Evolutionary conservation across 1,139 yeast genomes (phyloP), one percentile per base, ranked within the genome.

Genomic region (Suhomyces atakaporum): DNA sequence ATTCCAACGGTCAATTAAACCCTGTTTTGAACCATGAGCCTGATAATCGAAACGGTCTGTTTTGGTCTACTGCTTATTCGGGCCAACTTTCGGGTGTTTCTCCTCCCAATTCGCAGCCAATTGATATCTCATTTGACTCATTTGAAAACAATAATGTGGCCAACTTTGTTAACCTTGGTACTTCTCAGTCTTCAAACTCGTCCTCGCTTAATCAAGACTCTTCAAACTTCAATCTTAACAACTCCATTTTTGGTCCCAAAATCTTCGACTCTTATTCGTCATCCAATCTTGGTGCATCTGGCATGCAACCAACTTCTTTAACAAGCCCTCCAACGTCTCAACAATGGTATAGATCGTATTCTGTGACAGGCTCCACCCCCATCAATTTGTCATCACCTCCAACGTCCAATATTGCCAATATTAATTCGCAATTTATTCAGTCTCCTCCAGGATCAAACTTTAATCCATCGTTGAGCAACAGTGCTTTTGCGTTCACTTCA

Each of bases 51-150:
- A n/a, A n/a, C n/a, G n/a, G n/a, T n/a, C n/a, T n/a, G n/a, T n/a
- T n/a, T n/a, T n/a, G n/a, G n/a, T n/a, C n/a, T n/a, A n/a, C n/a
- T n/a, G n/a, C n/a, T n/a, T n/a, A n/a, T 12, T 22, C 12, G 24
- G n/a, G 11, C 11, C 24, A 10, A n/a, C n/a, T n/a, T 10, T 5
- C 24, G 6, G n/a, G 24, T 5, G 11, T 15, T 13, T 11, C 27
- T 4, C 33, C 33, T 7, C 28, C 39, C 4, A 31, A n/a, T 21
- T 38, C 55, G 13, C 46, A 48, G 33, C 51, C 53, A 11, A 43
- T 49, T 10, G 54, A 48, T 19, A 45, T 49, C 9, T 31, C 36
- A 10, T 30, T 25, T 7, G 27, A 31, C 7, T 16, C 32, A 6
- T 10, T 19, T 20, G 31, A 27, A 2, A n/a, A 23, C 9, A 33